phyloP scores from a whole-genome alignment of 164 flowering plant genomes.

The Tinospora cordifolia region DNA sequence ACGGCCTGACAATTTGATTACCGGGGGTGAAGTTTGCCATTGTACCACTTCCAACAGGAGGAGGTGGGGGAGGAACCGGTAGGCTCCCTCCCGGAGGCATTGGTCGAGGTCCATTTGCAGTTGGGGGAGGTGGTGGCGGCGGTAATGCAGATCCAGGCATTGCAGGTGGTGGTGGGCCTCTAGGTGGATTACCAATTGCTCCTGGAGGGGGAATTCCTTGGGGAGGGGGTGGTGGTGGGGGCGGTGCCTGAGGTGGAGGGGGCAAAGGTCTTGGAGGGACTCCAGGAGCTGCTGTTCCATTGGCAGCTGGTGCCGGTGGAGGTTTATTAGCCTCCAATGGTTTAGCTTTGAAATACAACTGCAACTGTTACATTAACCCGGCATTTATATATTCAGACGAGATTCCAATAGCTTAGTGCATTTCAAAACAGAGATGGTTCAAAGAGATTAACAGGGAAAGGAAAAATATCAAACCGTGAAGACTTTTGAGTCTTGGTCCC shows the following conservation, averaged over 20 bases:
- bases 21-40: conserved; percentile 77
- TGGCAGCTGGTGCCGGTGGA: conserved; percentile 42
- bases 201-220: conserved; percentile 44
- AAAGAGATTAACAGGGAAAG: neutral
- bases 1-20: conserved; percentile 46
- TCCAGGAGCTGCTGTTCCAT: conserved; percentile 62
- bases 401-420: neutral
- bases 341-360: conserved; percentile 81
- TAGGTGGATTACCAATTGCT: conserved; percentile 41
- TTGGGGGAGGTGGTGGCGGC: conserved; percentile 66
- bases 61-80: conserved; percentile 78
- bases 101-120: conserved; percentile 77
- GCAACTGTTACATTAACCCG: conserved; percentile 56
- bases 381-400: neutral
- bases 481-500: conserved; percentile 99
- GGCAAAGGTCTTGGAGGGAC: conserved; percentile 54
- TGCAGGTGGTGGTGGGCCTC: conserved; percentile 49
- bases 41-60: conserved; percentile 59
- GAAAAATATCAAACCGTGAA: conserved; percentile 59
- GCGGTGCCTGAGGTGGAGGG: conserved; percentile 63
- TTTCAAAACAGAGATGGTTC: neutral
- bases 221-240: conserved; percentile 54
- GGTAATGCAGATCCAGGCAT: conserved; percentile 34
- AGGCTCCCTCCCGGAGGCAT: conserved; percentile 82
- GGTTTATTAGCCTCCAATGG: conserved; percentile 81